A percentile compares a stretch with the other conserved stretches of the same genome.
These are phyloP conservation scores for Boletus speciosus DNA, from an alignment of 768 basidiomycete species.

Conservation along the genomic window DNA sequence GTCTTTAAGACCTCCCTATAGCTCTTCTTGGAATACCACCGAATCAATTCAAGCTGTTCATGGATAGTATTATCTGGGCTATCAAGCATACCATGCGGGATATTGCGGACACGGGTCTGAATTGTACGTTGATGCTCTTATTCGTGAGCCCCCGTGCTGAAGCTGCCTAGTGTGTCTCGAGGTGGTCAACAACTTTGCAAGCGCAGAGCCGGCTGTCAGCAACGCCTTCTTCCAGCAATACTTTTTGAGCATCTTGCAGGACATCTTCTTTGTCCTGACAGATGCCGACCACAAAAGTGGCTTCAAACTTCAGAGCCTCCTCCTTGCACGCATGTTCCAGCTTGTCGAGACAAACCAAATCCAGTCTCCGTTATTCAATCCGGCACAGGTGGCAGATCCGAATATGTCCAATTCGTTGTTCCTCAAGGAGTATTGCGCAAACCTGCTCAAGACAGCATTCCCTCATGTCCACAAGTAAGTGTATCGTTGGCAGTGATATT, in stretches of 20 bases:
- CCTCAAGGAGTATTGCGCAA: slow-evolving; percentile 82
- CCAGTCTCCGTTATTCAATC: slow-evolving; percentile 81
- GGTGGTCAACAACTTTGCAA: slow-evolving; percentile 92
- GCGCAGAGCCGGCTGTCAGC: slow-evolving; percentile 70
- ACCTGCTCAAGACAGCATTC: slow-evolving; percentile 85
- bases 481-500: not conserved
- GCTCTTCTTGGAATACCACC: slow-evolving; percentile 87
- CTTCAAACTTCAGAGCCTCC: slow-evolving; percentile 89
- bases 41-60: slow-evolving; percentile 92
- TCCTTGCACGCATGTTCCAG: slow-evolving; percentile 93
- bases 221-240: slow-evolving; percentile 97
- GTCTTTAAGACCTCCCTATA: not conserved
- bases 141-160: slow-evolving; percentile 5
- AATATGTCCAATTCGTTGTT: slow-evolving; percentile 74
- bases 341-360: slow-evolving; percentile 81
- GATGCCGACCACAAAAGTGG: slow-evolving; percentile 99
- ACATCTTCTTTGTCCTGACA: slow-evolving; percentile 95
- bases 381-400: slow-evolving; percentile 63
- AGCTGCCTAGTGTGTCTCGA: slow-evolving; percentile 73
- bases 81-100: slow-evolving; percentile 99
- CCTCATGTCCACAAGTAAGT: slow-evolving; percentile 84
- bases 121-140: slow-evolving; percentile 42
- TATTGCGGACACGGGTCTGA: slow-evolving; percentile 88
- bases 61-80: slow-evolving; percentile 99
- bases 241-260: slow-evolving; percentile 88